Percentiles rank a stretch among this genome's conserved stretches.
Conservation (phyloP, 148 eudicot species). For the Camellia japonica region DNA sequence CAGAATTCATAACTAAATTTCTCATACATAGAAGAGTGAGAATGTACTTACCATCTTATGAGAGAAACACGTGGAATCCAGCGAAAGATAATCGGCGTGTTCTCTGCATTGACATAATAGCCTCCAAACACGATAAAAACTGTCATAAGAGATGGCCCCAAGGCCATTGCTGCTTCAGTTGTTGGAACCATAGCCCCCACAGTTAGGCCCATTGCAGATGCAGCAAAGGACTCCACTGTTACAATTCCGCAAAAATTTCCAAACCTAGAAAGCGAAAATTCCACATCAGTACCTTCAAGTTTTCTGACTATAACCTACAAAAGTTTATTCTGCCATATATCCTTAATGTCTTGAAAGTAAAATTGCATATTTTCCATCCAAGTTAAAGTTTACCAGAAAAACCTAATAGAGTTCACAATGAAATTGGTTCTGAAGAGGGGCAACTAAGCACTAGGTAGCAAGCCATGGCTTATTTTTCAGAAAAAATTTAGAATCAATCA, state of each 20-base stretch:
- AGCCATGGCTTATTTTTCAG: neutral
- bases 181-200: conserved; percentile 98
- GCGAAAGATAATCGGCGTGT: conserved; percentile 90
- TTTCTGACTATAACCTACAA: neutral
- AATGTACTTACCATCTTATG: conserved; percentile 74
- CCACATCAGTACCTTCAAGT: neutral
- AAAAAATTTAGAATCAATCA: neutral
- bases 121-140: conserved; percentile 98
- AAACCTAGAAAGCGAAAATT: conserved; percentile 44
- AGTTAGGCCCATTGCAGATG: conserved; percentile 98
- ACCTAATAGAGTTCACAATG: neutral
- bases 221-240: conserved; percentile 86
- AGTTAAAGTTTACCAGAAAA: neutral
- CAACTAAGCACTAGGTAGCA: neutral
- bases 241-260: conserved; percentile 92
- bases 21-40: conserved; percentile 1
- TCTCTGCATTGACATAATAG: conserved; percentile 91
- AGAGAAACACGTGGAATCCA: conserved; percentile 96
- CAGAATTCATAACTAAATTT: neutral
- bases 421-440: neutral
- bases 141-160: conserved; percentile 98
- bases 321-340: neutral
- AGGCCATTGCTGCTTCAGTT: conserved; percentile 94
- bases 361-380: neutral
- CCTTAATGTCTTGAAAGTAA: neutral